Base-by-base conservation (phyloP, 805 yeast genomes). In the Lachancea dasiensis region DNA sequence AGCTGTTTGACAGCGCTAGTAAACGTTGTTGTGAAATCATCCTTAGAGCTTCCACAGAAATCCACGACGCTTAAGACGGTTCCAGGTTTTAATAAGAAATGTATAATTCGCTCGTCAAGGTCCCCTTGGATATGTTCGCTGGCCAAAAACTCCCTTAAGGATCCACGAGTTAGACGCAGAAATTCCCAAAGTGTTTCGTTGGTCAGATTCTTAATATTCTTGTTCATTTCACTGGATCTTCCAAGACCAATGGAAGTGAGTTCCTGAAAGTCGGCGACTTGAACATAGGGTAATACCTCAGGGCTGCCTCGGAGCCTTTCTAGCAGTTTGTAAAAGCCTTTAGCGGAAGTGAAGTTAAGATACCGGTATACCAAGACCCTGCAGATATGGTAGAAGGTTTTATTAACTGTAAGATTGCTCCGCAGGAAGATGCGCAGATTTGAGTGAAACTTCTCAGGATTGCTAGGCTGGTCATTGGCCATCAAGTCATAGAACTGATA, bases 161-260 rank as follows among this genome's bases (percentile, higher is more conserved):
- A 79, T 0, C 86, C 82, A 29, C 64, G 45, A 1, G 84, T 79
- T 41, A 75, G 58, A 35, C 61, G 53, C 20, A 87, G 65, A 40
- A 86, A 84, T 16, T 74, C 67, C 31, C 73, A 59, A 17, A 87
- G 77, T 2, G 95, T 87, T 19, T 66, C 64, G 27, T 80, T 69
- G 0, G 95, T 87, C 27, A 87, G 86, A 84, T 85, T 84, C 60
- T 87, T 94, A 49, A 87, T 87, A 60, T 84, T 94, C 59, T 76
- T 80, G 62, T 84, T 89, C 95, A 87, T 87, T 49, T 81, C 73
- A 8, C 84, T 86, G 0, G 96, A 83, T 46, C 96, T 69, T 2
- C 96, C 96, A 33, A 87, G 68, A 0, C 96, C 96, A 34, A 89
- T 79, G 0, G 90, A 80, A 1, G 96, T 86, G 60, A 87, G 81